phyloP scores from a whole-genome alignment of 2,329 filamentous ascomycete genomes.

The Cylindrodendrum hubeiense region DNA sequence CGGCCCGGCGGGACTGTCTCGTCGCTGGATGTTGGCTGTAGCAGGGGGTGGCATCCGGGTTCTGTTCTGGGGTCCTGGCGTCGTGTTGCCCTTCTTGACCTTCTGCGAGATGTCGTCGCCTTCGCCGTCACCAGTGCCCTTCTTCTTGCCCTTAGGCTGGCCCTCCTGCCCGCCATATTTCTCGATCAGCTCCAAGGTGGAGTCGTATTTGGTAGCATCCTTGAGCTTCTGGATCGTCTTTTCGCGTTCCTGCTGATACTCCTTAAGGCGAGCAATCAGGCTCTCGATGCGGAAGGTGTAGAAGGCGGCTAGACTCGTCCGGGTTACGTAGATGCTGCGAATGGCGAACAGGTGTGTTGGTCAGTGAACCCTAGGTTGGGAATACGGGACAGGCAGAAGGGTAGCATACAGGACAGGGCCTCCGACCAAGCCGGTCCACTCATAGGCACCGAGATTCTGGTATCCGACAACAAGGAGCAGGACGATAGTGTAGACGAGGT shows the following conservation, averaged over 20 bases:
- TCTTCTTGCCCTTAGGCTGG: slow-evolving; percentile 52
- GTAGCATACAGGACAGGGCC: slow-evolving; percentile 79
- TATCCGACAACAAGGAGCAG: slow-evolving; percentile 87
- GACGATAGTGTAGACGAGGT: slow-evolving; percentile 87
- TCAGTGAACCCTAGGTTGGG: neutral
- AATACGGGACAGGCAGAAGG: neutral
- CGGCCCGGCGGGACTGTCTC: slow-evolving; percentile 45
- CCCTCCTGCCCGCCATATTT: slow-evolving; percentile 85
- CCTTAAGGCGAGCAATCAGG: slow-evolving; percentile 77
- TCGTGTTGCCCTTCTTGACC: slow-evolving; percentile 29
- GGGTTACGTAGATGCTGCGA: slow-evolving; percentile 81
- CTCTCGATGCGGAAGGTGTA: slow-evolving; percentile 86
- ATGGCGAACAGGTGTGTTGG: slow-evolving; percentile 29
- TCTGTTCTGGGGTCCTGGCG: slow-evolving; percentile 48
- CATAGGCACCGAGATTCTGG: slow-evolving; percentile 79
- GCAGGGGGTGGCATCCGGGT: slow-evolving; percentile 68
- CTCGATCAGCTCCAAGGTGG: slow-evolving; percentile 90
- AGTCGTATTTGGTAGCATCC: slow-evolving; percentile 94
- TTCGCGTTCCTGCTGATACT: slow-evolving; percentile 81
- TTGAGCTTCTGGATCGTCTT: slow-evolving; percentile 95
- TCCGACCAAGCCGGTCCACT: slow-evolving; percentile 83
- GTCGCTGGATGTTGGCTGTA: slow-evolving; percentile 71
- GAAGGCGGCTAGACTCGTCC: slow-evolving; percentile 74
- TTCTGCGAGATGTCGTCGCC: slow-evolving; percentile 26
- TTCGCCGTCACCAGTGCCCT: slow-evolving; percentile 35